A percentile compares a stretch with the other conserved stretches of the same genome.
Conservation (phyloP, 129 eudicot genomes). For the Ambrosia artemisiifolia region DNA sequence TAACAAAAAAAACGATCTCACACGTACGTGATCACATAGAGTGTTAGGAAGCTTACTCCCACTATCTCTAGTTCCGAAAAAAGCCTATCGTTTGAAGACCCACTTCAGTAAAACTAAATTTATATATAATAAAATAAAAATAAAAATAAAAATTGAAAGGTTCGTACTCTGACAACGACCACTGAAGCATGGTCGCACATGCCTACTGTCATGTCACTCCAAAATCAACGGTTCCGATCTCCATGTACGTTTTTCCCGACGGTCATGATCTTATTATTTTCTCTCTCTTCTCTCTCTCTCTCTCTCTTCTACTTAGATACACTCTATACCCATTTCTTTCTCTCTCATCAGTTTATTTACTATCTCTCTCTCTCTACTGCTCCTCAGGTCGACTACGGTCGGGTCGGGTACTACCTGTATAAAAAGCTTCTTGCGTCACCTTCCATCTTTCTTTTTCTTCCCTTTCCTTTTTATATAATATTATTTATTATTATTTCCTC, state of each 20-base stretch:
- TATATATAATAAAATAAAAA: no score
- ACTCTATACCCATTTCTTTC: slow-evolving; percentile 9
- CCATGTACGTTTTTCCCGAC: slow-evolving; percentile 63
- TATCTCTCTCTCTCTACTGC: slow-evolving; percentile 40
- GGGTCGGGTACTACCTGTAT: slow-evolving; percentile 45
- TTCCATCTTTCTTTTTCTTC: slow-evolving; percentile 17
- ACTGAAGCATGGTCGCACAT: slow-evolving; percentile 99
- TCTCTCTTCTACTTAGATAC: slow-evolving; percentile 26
- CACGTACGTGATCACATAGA: no score
- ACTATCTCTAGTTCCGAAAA: no score
- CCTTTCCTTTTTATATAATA: slow-evolving; percentile 29
- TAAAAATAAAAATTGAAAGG: slow-evolving; percentile 25
- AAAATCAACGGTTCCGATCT: slow-evolving; percentile 66
- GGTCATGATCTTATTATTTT: slow-evolving; percentile 36
- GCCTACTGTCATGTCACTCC: slow-evolving; percentile 84
- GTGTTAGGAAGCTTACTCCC: no score
- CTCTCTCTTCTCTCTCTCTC: slow-evolving; percentile 7
- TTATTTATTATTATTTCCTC: slow-evolving; percentile 8
- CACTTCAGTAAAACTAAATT: no score
- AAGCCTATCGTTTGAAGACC: no score
- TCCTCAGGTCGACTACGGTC: slow-evolving; percentile 45
- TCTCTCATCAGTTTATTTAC: slow-evolving; percentile 14
- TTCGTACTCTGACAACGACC: slow-evolving; percentile 99
- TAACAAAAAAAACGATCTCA: no score
- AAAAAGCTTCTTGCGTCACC: slow-evolving; percentile 31